Base-by-base conservation (phyloP, 1,284 basidiomycete species). In the Schizopora paradoxa region DNA sequence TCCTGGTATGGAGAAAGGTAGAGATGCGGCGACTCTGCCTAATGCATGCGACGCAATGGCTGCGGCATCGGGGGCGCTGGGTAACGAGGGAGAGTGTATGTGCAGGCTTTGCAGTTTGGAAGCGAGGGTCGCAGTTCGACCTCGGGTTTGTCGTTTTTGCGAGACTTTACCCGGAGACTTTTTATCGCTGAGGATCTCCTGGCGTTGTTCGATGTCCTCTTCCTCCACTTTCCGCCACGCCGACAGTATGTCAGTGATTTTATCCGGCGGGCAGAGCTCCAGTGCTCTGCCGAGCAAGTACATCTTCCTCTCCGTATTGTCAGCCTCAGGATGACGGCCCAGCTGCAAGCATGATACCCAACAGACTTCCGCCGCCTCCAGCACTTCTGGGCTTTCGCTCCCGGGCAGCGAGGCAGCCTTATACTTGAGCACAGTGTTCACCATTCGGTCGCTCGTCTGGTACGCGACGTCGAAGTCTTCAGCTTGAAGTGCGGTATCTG, bases 301-400 rank as follows among this genome's bases (percentile, higher is more conserved):
- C 52, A 89, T 67, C 56, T 86, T 89, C 55, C 80, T 77, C 10
- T 72, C 64, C 3, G 77, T 64, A 54, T 91, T 82, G 1, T 72
- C 60, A 56, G 85, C 91, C 56, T 87, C 87, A 11, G 77, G 69
- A 54, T 91, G 84, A 43, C 83, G 76, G 11, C 90, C 92, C 2
- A 96, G 76, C 61, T 89, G 85, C 65, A 82, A 91, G 59, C 87
- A 91, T 2, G 83, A 80, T 16, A 86, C 77, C 91, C 91, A 94
- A 56, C 85, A 89, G 19, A 91, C 82, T 56, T 91, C 84, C 36
- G 74, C 75, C 3, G 86, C 86, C 47, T 86, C 79, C 26, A 71
- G 64, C 21, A 76, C 56, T 50, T 71, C 65, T 8, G 69, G 63
- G 48, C 79, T 71, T 32, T 71, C 69, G 2, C 65, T 48, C 14